Conservation (phyloP, 495 filamentous ascomycete genomes). For the Bacidia rubella region DNA sequence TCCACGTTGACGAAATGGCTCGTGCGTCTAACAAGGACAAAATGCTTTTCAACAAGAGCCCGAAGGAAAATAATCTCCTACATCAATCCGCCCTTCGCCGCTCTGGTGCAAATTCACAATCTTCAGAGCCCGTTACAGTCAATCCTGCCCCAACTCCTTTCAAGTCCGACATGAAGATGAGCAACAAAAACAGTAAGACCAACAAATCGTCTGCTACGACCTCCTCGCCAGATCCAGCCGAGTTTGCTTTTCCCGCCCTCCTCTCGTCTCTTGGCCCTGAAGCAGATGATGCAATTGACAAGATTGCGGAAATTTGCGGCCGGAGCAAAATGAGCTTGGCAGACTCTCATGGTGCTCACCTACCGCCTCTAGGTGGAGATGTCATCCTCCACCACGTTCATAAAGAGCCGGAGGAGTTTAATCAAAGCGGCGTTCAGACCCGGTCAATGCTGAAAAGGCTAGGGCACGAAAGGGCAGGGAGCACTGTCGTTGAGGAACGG, state of each 20-base stretch:
- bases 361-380: constrained; percentile 30
- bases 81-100: background rate
- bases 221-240: background rate
- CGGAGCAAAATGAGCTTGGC: constrained; percentile 47
- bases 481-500: background rate
- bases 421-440: background rate
- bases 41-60: background rate
- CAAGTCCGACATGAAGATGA: background rate
- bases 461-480: background rate
- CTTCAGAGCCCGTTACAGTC: background rate
- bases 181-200: background rate
- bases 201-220: background rate
- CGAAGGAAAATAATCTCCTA: background rate
- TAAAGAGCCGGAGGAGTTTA: background rate
- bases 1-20: constrained; percentile 1
- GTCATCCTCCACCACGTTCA: background rate
- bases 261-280: constrained; percentile 46
- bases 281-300: constrained; percentile 41
- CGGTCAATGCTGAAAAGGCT: background rate
- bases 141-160: background rate
- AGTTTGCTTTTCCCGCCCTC: constrained; percentile 48
- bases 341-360: constrained; percentile 50
- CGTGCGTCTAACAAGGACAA: background rate
- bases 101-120: background rate
- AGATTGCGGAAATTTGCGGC: constrained; percentile 52